These are phyloP conservation scores for Alnus rubra DNA, from an alignment of 306 rosid species.

Conservation along the genomic window DNA sequence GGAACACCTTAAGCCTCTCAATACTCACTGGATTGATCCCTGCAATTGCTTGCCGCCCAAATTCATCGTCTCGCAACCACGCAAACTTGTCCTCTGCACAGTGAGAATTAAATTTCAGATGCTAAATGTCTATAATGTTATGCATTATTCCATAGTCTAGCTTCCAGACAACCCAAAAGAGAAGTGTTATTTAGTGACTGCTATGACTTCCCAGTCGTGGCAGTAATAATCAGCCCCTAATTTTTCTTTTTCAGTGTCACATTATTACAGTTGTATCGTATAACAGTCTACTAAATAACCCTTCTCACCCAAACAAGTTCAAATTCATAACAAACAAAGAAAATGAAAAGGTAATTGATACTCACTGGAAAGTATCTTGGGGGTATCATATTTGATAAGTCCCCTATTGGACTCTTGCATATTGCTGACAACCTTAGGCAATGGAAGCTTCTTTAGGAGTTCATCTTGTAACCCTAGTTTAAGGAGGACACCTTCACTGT, in stretches of 20 bases:
- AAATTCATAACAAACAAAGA: neutral
- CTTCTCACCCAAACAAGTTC: neutral
- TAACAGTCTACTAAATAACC: too few relatives aligned
- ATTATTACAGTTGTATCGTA: too few relatives aligned
- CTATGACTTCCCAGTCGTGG: too few relatives aligned
- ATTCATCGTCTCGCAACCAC: conserved; percentile 96
- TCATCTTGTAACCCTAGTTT: conserved; percentile 70
- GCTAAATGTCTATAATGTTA: neutral
- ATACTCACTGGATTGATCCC: conserved; percentile 86
- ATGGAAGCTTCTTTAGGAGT: conserved; percentile 58
- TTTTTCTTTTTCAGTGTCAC: too few relatives aligned
- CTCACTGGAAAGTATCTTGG: conserved; percentile 84
- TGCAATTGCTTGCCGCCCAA: conserved; percentile 86
- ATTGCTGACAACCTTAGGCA: conserved; percentile 54
- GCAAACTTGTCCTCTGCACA: conserved; percentile 86
- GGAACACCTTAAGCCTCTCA: conserved; percentile 72
- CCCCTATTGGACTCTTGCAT: conserved; percentile 66
- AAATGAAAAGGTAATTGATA: conserved; percentile 10
- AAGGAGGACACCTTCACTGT: conserved; percentile 69
- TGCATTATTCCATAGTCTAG: too few relatives aligned
- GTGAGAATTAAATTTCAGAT: neutral
- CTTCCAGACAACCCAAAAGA: too few relatives aligned
- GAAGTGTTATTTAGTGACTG: too few relatives aligned
- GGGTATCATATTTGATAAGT: conserved; percentile 73
- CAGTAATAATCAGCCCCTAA: too few relatives aligned